Evolutionary conservation across 1,284 basidiomycete species (phyloP).

Genomic region (Naganishia sp.): DNA sequence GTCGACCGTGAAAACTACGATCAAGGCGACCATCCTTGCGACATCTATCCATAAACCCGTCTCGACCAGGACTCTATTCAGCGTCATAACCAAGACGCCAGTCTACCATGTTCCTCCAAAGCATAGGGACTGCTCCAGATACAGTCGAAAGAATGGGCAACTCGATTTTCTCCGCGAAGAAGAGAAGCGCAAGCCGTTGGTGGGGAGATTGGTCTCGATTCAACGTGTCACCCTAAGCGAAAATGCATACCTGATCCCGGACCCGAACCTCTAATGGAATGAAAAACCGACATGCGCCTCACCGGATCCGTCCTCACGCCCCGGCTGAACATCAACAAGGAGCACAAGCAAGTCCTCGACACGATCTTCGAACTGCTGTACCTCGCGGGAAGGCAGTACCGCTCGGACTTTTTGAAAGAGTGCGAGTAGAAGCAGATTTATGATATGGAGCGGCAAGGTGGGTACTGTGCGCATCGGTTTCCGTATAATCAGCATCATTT

Average conservation of each 20-base stretch:
- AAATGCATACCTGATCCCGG: neutral
- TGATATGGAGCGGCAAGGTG: neutral
- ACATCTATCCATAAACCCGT: neutral
- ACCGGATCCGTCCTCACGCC: neutral
- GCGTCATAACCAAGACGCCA: neutral
- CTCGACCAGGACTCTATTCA: neutral
- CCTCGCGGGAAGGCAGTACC: neutral
- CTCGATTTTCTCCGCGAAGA: neutral
- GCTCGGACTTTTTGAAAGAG: neutral
- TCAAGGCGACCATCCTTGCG: neutral
- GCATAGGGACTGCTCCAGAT: neutral
- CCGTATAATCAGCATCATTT: neutral
- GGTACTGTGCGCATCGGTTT: neutral
- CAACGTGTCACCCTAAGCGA: neutral
- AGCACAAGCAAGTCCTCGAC: neutral
- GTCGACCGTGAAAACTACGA: neutral
- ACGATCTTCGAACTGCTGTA: neutral
- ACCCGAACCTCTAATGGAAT: neutral
- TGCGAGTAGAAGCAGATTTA: neutral
- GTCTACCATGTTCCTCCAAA: neutral
- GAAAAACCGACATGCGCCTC: neutral
- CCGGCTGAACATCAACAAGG: neutral
- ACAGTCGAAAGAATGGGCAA: neutral
- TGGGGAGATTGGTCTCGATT: neutral
- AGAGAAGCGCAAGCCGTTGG: neutral